Conservation (phyloP, 768 basidiomycete species). For the Lactarius psammicola region DNA sequence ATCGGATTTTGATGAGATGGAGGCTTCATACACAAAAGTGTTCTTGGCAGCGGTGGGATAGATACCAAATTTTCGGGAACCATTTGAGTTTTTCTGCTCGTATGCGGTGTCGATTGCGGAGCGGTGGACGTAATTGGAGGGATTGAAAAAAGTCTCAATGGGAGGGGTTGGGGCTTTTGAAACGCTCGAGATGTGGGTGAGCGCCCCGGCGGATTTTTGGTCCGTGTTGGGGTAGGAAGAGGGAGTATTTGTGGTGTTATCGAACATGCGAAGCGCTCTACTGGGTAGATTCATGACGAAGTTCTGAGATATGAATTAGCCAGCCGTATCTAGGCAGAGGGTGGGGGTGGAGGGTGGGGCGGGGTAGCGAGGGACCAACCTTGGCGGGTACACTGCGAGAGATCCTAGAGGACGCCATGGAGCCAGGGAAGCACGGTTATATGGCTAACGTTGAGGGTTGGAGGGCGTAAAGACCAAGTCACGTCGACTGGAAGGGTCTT, state of each 20-base stretch:
- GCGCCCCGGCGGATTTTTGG: constrained; percentile 13
- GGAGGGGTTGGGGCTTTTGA: constrained; percentile 19
- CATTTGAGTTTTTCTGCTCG: constrained; percentile 23
- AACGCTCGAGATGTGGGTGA: constrained; percentile 13
- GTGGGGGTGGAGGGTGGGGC: not conserved
- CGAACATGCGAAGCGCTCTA: constrained; percentile 22
- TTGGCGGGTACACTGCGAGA: constrained; percentile 27
- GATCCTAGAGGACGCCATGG: constrained; percentile 26
- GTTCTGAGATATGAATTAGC: constrained; percentile 23
- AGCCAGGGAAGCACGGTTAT: not conserved
- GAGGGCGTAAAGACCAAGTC: constrained; percentile 11
- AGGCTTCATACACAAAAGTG: constrained; percentile 28
- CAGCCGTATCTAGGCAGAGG: constrained; percentile 2
- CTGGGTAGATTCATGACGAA: constrained; percentile 25
- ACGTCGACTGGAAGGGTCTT: constrained; percentile 21
- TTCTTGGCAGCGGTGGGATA: constrained; percentile 27
- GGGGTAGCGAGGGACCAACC: constrained; percentile 9
- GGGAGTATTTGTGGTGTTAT: constrained; percentile 19
- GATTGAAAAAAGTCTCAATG: constrained; percentile 22
- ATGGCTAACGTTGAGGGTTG: constrained; percentile 17
- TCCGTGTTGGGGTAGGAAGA: constrained; percentile 14
- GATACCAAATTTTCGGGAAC: constrained; percentile 24
- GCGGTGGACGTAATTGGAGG: constrained; percentile 21
- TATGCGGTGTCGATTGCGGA: constrained; percentile 23
- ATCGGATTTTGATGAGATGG: constrained; percentile 28